A percentile compares a stretch with the other conserved stretches of the same genome.
These are phyloP conservation scores for Anthracocystis walkeri DNA, from an alignment of 1,284 basidiomycete genomes.

Conservation along the genomic window DNA sequence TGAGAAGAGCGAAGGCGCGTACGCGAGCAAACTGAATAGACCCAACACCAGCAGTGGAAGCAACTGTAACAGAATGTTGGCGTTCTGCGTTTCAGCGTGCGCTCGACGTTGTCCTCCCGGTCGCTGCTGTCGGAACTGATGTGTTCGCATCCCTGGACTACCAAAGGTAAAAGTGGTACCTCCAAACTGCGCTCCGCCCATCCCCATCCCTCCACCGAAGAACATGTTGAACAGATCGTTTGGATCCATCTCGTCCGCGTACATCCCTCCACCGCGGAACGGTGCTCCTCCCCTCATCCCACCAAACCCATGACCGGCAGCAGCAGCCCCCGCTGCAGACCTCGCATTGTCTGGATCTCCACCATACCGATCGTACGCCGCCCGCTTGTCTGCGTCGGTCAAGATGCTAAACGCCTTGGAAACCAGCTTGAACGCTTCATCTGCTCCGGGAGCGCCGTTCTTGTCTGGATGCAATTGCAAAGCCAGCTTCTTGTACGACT, in stretches of 20 bases:
- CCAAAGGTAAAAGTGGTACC: conserved; percentile 65
- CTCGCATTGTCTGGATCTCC: conserved; percentile 86
- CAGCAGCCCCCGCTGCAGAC: conserved; percentile 75
- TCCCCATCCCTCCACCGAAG: conserved; percentile 83
- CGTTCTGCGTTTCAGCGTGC: conserved; percentile 72
- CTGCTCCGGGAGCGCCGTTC: conserved; percentile 95
- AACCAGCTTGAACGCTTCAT: conserved; percentile 99
- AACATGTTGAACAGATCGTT: conserved; percentile 99
- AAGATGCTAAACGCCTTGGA: conserved; percentile 97
- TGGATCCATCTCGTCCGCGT: conserved; percentile 84
- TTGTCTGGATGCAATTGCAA: conserved; percentile 95
- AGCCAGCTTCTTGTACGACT: conserved; percentile 97
- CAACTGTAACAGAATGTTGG: conserved; percentile 82
- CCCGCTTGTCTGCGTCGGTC: conserved; percentile 90
- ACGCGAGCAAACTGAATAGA: conserved; percentile 79
- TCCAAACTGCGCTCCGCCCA: conserved; percentile 64
- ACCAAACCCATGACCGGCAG: conserved; percentile 30
- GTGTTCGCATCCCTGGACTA: conserved; percentile 61
- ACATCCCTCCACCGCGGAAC: conserved; percentile 45
- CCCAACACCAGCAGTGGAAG: conserved; percentile 77
- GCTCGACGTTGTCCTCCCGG: conserved; percentile 59
- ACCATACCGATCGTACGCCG: conserved; percentile 86
- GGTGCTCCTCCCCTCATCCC: too few species aligned
- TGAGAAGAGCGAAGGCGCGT: conserved; percentile 79
- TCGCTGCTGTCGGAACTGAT: conserved; percentile 52